These are phyloP conservation scores for Phytopythium kandeliae DNA, from an alignment of 352 stramenopile genomes.

Conservation along the genomic window DNA sequence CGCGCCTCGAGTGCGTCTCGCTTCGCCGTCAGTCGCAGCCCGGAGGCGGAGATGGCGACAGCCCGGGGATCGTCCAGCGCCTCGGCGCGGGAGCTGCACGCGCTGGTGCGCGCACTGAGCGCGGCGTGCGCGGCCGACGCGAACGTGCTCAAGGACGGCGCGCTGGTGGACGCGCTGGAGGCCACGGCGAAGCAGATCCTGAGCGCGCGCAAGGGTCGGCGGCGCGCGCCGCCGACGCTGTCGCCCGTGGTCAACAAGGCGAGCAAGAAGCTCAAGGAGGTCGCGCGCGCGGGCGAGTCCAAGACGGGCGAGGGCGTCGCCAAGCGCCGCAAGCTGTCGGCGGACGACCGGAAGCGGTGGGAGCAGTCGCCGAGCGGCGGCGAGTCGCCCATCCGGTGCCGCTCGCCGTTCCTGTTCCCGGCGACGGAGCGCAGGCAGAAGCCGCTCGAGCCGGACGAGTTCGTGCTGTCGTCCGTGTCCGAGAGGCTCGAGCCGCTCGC, in stretches of 20 bases:
- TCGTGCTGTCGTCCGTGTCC: constrained; percentile 3
- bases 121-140: constrained; percentile 44
- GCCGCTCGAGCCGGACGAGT: constrained; percentile 10
- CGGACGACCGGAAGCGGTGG: constrained; percentile 12
- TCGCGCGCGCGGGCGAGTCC: constrained; percentile 15
- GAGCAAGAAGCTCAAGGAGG: constrained; percentile 31
- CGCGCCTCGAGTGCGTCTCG: too few species aligned
- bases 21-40: not conserved
- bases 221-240: constrained; percentile 15
- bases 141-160: constrained; percentile 63
- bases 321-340: constrained; percentile 45
- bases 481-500: constrained; percentile 16
- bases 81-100: constrained; percentile 27
- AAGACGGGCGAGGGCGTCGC: constrained; percentile 15
- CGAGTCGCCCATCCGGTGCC: constrained; percentile 12
- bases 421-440: constrained; percentile 26
- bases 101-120: constrained; percentile 55
- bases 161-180: constrained; percentile 63
- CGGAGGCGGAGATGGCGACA: not conserved
- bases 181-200: constrained; percentile 47
- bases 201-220: constrained; percentile 26
- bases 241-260: constrained; percentile 24
- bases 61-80: not conserved
- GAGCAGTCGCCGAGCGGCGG: constrained; percentile 2
- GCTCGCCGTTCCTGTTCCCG: constrained; percentile 18